phyloP scores from a whole-genome alignment of 2,329 filamentous ascomycete species.

The Zarea fungicola region DNA sequence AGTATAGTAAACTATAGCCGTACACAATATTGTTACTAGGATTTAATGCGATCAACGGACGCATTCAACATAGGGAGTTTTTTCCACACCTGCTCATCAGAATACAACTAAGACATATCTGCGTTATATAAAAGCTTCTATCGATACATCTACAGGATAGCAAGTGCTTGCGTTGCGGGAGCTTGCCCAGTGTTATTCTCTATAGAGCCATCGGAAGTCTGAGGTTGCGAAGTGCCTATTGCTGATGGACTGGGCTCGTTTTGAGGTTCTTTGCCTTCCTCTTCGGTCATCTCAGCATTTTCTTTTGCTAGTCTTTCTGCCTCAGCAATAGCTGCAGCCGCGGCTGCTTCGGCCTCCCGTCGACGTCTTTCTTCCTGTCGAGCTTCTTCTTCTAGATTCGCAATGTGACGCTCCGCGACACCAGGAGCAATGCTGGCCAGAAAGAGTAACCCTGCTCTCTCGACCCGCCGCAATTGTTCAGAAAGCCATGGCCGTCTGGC shows the following conservation, averaged over 20 bases:
- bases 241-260: not conserved
- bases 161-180: conserved; percentile 8
- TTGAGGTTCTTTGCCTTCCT: not conserved
- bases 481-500: conserved; percentile 28
- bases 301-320: conserved; percentile 17
- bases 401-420: conserved; percentile 61
- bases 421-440: conserved; percentile 62
- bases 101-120: conserved; percentile 4
- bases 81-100: conserved; percentile 6
- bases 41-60: not conserved
- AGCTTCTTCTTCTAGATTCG: conserved; percentile 49
- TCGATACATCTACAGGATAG: conserved; percentile 3
- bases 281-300: not conserved
- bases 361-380: conserved; percentile 37
- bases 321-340: conserved; percentile 21
- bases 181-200: not conserved
- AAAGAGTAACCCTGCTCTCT: conserved; percentile 58
- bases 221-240: not conserved
- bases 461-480: conserved; percentile 45
- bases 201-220: not conserved
- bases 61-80: conserved; percentile 10
- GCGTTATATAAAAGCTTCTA: not conserved
- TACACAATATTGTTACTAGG: not conserved
- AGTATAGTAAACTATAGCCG: not conserved
- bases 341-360: conserved; percentile 33